Evolutionary conservation across 805 yeast species (phyloP).

Genomic region (Yamadazyma sp.): DNA sequence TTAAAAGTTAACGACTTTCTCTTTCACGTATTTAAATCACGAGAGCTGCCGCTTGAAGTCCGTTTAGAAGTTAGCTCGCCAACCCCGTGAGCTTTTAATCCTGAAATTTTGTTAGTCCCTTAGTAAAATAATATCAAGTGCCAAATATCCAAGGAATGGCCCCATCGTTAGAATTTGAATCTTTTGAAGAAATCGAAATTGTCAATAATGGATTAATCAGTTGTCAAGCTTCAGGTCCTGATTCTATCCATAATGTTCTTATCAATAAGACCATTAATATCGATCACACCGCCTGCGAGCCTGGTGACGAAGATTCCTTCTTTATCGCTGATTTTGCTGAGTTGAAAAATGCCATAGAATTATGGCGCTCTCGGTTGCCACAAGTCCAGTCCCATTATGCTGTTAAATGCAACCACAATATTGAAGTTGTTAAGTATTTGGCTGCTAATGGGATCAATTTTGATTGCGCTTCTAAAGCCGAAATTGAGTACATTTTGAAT

Average conservation of each 20-base stretch:
- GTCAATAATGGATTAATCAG: constrained; percentile 1
- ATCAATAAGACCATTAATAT: constrained; percentile 22
- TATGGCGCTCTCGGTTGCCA: constrained; percentile 70
- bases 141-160: constrained; percentile 20
- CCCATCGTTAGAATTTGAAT: constrained; percentile 18
- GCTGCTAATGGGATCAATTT: constrained; percentile 69
- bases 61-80: constrained; percentile 30
- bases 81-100: constrained; percentile 25
- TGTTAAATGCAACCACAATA: constrained; percentile 87
- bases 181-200: constrained; percentile 9
- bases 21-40: constrained; percentile 17
- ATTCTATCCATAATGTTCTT: constrained; percentile 7
- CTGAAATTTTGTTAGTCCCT: constrained; percentile 10
- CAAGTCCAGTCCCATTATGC: constrained; percentile 87
- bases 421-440: constrained; percentile 55
- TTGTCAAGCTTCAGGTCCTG: constrained; percentile 3
- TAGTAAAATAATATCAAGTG: constrained; percentile 9
- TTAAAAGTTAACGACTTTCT: constrained; percentile 1
- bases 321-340: constrained; percentile 84
- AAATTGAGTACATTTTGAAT: constrained; percentile 64
- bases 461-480: constrained; percentile 91
- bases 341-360: constrained; percentile 55
- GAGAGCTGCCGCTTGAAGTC: constrained; percentile 50
- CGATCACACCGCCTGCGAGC: constrained; percentile 57
- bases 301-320: constrained; percentile 84